Base-by-base conservation (phyloP, 345 rosid species). In the Jatropha curcas region DNA sequence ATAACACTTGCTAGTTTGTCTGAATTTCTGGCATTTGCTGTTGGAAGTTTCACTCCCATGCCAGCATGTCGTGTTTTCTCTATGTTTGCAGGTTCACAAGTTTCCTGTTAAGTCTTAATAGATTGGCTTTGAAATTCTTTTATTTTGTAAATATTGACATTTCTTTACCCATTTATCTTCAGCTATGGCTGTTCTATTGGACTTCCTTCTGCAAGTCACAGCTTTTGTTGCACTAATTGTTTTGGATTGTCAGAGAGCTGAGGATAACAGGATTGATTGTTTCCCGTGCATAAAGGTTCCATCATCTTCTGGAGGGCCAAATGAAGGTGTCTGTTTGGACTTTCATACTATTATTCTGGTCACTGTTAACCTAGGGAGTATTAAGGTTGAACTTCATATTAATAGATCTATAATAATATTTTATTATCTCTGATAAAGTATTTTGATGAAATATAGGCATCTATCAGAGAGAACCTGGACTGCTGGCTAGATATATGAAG, bases 61-160 rank as follows among this genome's bases (percentile, higher is more conserved):
- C 98, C 98, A 63, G 97, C 98, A 55, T 93, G 97, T 77, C 89
- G 95, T 77, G 91, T 94, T 7, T 94, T 94, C 86, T 94, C 98
- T 80, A 90, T 94, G 95, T 94, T 94, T 84, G 98, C 98, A 81
- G 97, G 98, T 94, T 11, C 19, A 6, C 9, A 10, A 27, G 51
- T 28, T 37, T 55, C 59, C n/a, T 59, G 55, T 13, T 55, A n/a
- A n/a, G 22, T 52, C 45, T 51, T 58, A 33, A 41, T 31, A 55
- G 45, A 63, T 46, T 58, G 19, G 31, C 46, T 66, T 60, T 60
- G 28, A 61, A 53, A 55, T 71, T 55, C 34, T 10, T 30, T 37
- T 67, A 20, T 16, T 9, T 25, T 14, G 39, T 37, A 11, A 27
- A 50, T 34, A 68, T 46, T 28, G 63, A 65, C 46, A 53, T 60